A percentile compares a stretch with the other conserved stretches of the same genome.
Evolutionary conservation across 768 basidiomycete genomes (phyloP).

Genomic region (Lyophyllum decastes): DNA sequence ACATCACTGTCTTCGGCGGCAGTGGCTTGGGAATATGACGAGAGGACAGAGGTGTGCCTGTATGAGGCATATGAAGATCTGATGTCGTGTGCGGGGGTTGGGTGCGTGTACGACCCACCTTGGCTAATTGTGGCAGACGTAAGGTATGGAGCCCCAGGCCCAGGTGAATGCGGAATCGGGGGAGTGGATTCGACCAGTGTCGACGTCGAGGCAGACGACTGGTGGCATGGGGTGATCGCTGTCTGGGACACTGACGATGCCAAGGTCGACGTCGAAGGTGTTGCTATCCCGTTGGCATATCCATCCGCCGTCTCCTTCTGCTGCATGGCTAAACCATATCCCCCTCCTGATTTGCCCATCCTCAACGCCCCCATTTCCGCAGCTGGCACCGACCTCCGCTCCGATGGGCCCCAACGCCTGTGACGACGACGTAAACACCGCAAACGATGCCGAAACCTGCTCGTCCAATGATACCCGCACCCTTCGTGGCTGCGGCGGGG

Average conservation of each 20-base stretch:
- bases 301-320: slow-evolving; percentile 7
- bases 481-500: slow-evolving; percentile 3
- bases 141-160: no score
- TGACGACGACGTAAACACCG: background rate
- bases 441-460: slow-evolving; percentile 4
- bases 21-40: slow-evolving; percentile 8
- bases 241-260: background rate
- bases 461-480: slow-evolving; percentile 15
- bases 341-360: background rate
- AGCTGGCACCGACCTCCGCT: background rate
- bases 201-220: no score
- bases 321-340: background rate
- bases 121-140: no score
- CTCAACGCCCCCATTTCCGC: background rate
- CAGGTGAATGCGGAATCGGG: no score
- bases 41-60: slow-evolving; percentile 6
- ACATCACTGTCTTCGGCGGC: background rate
- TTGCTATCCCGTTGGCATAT: background rate
- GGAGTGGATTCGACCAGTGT: no score
- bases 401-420: background rate
- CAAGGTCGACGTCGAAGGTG: background rate
- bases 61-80: slow-evolving; percentile 2
- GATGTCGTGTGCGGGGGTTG: background rate
- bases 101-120: background rate
- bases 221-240: background rate